Conservation (phyloP, 2,329 filamentous ascomycete species). For the Rhynchosporium secalis region DNA sequence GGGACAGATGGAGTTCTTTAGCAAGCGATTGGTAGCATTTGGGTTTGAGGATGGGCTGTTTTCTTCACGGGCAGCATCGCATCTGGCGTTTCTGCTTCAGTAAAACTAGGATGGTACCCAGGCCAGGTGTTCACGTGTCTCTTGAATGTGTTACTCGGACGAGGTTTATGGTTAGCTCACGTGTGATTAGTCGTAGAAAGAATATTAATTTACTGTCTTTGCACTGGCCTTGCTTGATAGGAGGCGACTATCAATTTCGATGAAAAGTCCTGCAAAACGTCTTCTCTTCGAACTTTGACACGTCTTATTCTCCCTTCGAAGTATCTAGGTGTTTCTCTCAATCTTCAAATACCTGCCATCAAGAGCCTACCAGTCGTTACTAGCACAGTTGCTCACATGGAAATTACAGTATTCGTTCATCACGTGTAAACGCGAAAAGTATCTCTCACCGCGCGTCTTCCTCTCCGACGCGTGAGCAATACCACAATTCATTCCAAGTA, state of each 20-base stretch:
- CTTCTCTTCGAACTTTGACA: too few relatives aligned
- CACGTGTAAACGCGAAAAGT: conserved; percentile 8
- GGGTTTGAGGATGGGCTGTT: conserved; percentile 15
- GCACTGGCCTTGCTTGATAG: neutral
- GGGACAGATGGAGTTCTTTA: neutral
- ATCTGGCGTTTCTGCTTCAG: conserved; percentile 32
- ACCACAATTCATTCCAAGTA: neutral
- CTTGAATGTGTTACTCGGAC: conserved; percentile 1
- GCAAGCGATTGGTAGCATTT: conserved; percentile 13
- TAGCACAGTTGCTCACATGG: neutral
- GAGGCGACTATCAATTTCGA: neutral
- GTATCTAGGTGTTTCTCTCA: neutral
- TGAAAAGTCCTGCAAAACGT: too few relatives aligned
- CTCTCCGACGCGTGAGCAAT: neutral
- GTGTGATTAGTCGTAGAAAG: conserved; percentile 26
- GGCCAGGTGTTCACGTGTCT: conserved; percentile 23
- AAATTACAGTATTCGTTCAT: neutral
- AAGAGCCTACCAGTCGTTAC: neutral
- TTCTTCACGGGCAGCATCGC: conserved; percentile 30
- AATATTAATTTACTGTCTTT: conserved; percentile 7
- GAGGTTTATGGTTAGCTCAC: conserved; percentile 13
- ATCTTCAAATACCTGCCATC: neutral
- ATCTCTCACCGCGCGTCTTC: neutral
- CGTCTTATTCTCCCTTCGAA: neutral
- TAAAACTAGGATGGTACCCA: conserved; percentile 17